Percentiles rank a stretch among this genome's conserved stretches.
Conservation (phyloP, 495 filamentous ascomycete genomes). For the Podospora conica region DNA sequence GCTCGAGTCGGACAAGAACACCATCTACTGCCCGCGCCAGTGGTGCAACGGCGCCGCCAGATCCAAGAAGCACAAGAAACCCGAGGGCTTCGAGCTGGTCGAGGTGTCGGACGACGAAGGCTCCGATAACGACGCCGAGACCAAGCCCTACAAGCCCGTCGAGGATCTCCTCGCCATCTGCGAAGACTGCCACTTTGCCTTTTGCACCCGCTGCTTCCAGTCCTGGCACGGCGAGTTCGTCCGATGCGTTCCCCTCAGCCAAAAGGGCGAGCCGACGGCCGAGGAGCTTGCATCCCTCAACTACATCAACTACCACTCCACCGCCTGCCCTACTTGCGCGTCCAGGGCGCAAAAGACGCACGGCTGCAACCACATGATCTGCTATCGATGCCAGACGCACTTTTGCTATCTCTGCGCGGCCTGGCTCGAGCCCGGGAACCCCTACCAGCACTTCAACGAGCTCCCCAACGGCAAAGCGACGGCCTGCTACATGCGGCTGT, state of each 20-base stretch:
- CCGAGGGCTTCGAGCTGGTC: constrained; percentile 43
- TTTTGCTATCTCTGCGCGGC: constrained; percentile 93
- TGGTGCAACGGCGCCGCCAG: constrained; percentile 94
- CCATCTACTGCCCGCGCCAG: constrained; percentile 85
- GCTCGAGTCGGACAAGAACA: constrained; percentile 83
- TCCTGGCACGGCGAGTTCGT: constrained; percentile 87
- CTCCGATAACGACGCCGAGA: constrained; percentile 42
- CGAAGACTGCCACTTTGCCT: constrained; percentile 85
- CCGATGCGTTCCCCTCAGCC: constrained; percentile 52
- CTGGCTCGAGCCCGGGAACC: constrained; percentile 75
- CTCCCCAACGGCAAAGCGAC: constrained; percentile 43
- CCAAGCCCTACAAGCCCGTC: constrained; percentile 20
- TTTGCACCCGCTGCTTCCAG: constrained; percentile 59
- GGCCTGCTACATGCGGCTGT: constrained; percentile 74
- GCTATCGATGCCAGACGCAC: constrained; percentile 80
- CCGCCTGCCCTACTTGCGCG: constrained; percentile 85
- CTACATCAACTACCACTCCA: constrained; percentile 73
- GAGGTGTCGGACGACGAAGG: constrained; percentile 49
- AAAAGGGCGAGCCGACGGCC: constrained; percentile 59
- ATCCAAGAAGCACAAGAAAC: constrained; percentile 72
- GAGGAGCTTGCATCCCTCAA: constrained; percentile 82
- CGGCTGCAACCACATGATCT: constrained; percentile 98
- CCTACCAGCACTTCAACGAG: constrained; percentile 81
- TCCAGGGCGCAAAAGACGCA: constrained; percentile 80
- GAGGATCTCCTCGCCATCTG: constrained; percentile 64